Base-by-base conservation (phyloP, 768 basidiomycete species). In the Mycena venus region DNA sequence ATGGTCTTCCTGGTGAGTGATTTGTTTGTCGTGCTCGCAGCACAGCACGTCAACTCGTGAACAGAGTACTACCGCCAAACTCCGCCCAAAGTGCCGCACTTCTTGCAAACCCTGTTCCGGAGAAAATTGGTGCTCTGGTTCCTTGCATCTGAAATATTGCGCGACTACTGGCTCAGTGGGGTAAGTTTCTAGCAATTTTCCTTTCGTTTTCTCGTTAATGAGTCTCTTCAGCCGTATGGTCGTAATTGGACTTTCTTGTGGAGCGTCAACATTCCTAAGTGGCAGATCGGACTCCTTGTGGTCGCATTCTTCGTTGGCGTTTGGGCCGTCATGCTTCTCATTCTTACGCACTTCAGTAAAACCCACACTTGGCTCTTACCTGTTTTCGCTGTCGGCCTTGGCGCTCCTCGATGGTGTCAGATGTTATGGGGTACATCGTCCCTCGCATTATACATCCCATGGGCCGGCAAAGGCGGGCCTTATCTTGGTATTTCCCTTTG, bases 381-480 rank as follows among this genome's bases (percentile, higher is more conserved):
- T 56, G 95, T 98, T 10, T 98, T 98, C 79, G 97, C 97, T 9
- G 96, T 98, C 60, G 97, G 97, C 79, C 90, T 98, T 66, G 97
- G 97, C 53, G 95, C 96, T 32, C 97, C 97, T 14, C 85, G 95
- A 79, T 98, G 97, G 97, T 98, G 97, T 87, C 97, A 92, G 91
- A 98, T 97, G 91, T 85, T 97, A 58, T 98, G 97, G 97, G 96
- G 97, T 79, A 97, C 96, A 11, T 98, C 96, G 6, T 96, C 96
- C 36, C 89, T 98, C 53, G 97, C 95, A 5, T 85, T 97, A 19
- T 98, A 98, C 81, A 93, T 98, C 71, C 96, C 97, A 6, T 98
- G 97, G 97, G 97, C 94, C 3, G 96, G 97, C 14, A 80, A 80
- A 14, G 91, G 88, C 4, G 97, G 97, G 21, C 95, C 96, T 27